Base-by-base conservation (phyloP, 2,329 filamentous ascomycete species). In the Colletotrichum euphorbiae region DNA sequence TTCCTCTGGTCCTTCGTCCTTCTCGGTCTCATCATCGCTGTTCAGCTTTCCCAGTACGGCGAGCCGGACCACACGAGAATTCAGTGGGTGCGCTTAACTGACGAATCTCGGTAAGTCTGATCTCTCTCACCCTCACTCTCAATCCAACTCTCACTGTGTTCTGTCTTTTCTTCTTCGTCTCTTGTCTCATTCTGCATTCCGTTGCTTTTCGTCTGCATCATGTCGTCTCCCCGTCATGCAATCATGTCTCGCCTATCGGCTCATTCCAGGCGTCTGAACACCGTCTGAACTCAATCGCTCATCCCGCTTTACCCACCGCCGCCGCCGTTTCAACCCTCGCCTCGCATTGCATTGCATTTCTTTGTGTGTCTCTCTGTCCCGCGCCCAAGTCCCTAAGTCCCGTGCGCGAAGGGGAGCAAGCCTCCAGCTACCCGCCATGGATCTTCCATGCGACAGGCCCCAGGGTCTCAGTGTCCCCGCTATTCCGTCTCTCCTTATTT, bases 21-120 rank as follows among this genome's bases (percentile, higher is more conserved):
- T 6, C 54, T 70, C 24, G 72, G 72, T 17, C 62, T 74, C 40
- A 46, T 74, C 19, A 54, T 74, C 45, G 69, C 68, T n/a, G 62
- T 71, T 15, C 72, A 74, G 58, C 42, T 66, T 7, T 73, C 72
- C 4, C 72, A 73, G 57, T 54, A 62, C 28, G 61, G 70, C 17
- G 70, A 70, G 15, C 59, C 58, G 19, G 57, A 69, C 9, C 50
- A 55, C 12, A 28, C 40, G 8, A 71, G 71, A 46, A 56, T 71
- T 17, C 52, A 57, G 33, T 73, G 72, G 71, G 64, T 70, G 43
- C 67, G 63, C 19, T 56, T 73, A 52, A 73, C 64, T 11, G 42
- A 69, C 36, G 45, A 68, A 11, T 70, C 63, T n/a, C 71, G 67
- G 71, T 72, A 17, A 65, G 70, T 64, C 33, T 31, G 15, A 8